Base-by-base conservation (phyloP, 2,329 filamentous ascomycete genomes). In the Scedosporium minutisporum region DNA sequence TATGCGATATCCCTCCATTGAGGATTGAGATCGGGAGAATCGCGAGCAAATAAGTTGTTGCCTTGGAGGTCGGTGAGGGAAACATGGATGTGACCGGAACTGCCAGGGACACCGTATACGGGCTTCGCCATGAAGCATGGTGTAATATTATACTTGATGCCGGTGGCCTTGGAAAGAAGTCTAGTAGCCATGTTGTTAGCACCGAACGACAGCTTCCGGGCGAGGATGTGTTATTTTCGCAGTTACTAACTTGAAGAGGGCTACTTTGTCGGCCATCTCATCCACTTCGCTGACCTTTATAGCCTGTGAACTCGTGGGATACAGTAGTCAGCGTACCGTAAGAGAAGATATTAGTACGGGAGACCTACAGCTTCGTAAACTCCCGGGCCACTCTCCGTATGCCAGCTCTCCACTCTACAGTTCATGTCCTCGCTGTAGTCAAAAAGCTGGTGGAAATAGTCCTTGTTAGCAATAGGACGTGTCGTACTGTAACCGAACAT, bases 91-190 rank as follows among this genome's bases (percentile, higher is more conserved):
- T 99, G 95, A 1, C 95, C 95, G 66, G 89, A 95, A 78, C 97
- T 97, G 57, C 95, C 95, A 0, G 95, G 95, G 0, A 97, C 80
- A 0, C 93, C 92, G 69, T 96, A 84, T 67, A 89, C 87, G 2
- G 95, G 95, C 76, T 99, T 99, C 16, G 95, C 95, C 95, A 99
- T 99, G 80, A 99, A 99, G 75, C 91, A 96, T 0, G 95, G 95
- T 0, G 91, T 96, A 71, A 99, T 96, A 67, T 91, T 91, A 72
- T 92, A 90, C 71, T 91, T 89, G 33, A 38, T 38, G 33, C 33
- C 33, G 10, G 33, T 38, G 12, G 33, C 33, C 10, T 38, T 38
- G 6, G 33, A 12, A 38, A 38, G 33, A 38, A 38, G 33, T 4
- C 33, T 38, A 10, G 10, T 63, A 86, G 89, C 55, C 90, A 91